Evolutionary conservation across 1,139 yeast species (phyloP), one percentile per base, ranked within the genome.

Genomic region (Debaryomyces sp.): DNA sequence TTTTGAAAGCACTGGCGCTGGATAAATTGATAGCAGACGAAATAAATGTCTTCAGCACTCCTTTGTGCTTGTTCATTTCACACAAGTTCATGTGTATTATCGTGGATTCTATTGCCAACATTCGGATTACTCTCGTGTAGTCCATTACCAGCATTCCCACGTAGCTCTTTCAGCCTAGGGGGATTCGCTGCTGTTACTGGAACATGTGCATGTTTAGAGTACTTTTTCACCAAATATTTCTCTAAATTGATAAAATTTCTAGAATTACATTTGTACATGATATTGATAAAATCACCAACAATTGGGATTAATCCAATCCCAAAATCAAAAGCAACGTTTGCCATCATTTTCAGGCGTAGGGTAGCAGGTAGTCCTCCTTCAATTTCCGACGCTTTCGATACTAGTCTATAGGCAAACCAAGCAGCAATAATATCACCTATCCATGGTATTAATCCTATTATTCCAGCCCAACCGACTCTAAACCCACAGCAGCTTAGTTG

Each of bases 251-350:
- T 70, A 44, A 85, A 84, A 62, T 89, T 89, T 52, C 96, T 70
- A 29, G 89, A 85, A 57, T 87, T 87, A 48, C 91, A 83, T 68
- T 87, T 85, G 68, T 86, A 89, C 46, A 84, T 71, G 24, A 89
- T 82, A 53, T 82, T 83, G 47, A 85, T 75, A 41, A 87, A 66
- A 56, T 82, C 89, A 9, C 96, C 96, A 15, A 88, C 81, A 36
- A 88, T 53, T 1, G 96, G 96, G 38, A 87, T 79, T 58, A 89
- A 68, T 0, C 94, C 91, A 46, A 89, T 68, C 1, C 77, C 75
- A 59, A 87, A 87, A 63, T 89, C 96, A 45, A 87, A 61, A 10
- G 73, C 63, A 10, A 87, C 77, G 58, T 89, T 88, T 29, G 77
- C 68, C 57, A 81, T 60, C 87, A 89, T 85, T 52, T 72, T 67